Evolutionary conservation across 495 filamentous ascomycete genomes (phyloP), one percentile per base, ranked within the genome.

Genomic region (Aspergillus wentii): DNA sequence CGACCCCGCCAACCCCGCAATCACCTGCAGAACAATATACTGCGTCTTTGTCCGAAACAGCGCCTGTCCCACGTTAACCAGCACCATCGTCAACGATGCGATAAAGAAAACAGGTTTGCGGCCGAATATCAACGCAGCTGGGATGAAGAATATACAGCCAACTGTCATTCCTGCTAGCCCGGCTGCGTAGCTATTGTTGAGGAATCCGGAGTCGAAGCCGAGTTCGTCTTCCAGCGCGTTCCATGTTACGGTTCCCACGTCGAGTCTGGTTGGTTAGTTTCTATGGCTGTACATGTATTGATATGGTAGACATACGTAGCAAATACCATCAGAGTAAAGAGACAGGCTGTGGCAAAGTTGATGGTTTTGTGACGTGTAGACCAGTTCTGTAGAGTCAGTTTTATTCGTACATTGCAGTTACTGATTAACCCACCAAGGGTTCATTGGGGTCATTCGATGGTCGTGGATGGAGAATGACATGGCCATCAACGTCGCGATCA

Each of bases 101-200:
- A 54, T 22, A n/a, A 68, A n/a, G 39, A 65, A 68, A 4, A 65
- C 28, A 0, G 59, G 51, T 15, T 62, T 51, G 3, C 52, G 45
- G 6, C 63, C 61, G 30, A 50, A 61, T 17, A 59, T 55, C 25
- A 60, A 43, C 5, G 61, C 61, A 29, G 59, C 56, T 1, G 63
- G 63, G 14, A 61, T 53, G 29, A 68, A 41, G 28, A 68, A 30
- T 4, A 61, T 25, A 17, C 44, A 49, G 10, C 59, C 59, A n/a
- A 65, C 16, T 8, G 50, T 52, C 1, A 68, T 42, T 2, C 47
- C 45, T 4, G 43, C 53, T 31, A 51, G 57, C 11, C 48, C 49
- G 8, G 50, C 46, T 4, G 57, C 63, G 34, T 56, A 61, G 26
- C 47, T 56, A 36, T 56, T 45, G 15, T 57, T 62, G 25, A 68